Evolutionary conservation across 106 monocot genomes (phyloP), one percentile per base, ranked within the genome.

Genomic region (Dendrobium huoshanense): DNA sequence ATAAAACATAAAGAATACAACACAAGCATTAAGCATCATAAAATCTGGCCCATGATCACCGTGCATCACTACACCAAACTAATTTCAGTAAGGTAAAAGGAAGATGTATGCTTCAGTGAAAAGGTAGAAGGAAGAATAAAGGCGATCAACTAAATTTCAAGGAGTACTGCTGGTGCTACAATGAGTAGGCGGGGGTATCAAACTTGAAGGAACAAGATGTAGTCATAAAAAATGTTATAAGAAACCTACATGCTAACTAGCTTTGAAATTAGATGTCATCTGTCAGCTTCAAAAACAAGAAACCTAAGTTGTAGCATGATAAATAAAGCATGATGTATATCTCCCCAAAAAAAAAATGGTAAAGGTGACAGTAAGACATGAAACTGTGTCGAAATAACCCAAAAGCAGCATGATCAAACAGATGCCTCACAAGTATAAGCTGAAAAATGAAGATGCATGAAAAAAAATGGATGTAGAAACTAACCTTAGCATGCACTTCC

Each of bases 401-500:
- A 37, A 37, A 70, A 70, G 15, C 33, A 70, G 37, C 22, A 61
- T 61, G 7, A 61, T n/a, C 61, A 61, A 61, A 5, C 56, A 61
- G 7, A 61, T 22, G 61, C 22, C 5, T 24, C 22, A 5, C 61
- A 22, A 22, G 24, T 61, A 22, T 7, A 61, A 61, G n/a, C 5
- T 1, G 24, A 61, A 61, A 61, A 61, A 61, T 61, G 61, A 51
- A 51, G 51, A 61, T 9, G 20, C 61, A n/a, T 61, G 13, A 31
- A 27, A 37, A 70, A 37, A 13, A 70, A 1, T 9, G 25, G 25
- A n/a, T 8, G 79, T 79, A 16, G 25, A 83, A 11, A 25, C 67
- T 27, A 45, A 94, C 97, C 94, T 94, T 94, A 70, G 92, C 91
- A 85, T 89, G 94, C 20, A 97, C 94, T 80, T 97, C 97, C 82